These are phyloP conservation scores for Camillea tinctor DNA, from an alignment of 2,329 filamentous ascomycete species.

Conservation along the genomic window DNA sequence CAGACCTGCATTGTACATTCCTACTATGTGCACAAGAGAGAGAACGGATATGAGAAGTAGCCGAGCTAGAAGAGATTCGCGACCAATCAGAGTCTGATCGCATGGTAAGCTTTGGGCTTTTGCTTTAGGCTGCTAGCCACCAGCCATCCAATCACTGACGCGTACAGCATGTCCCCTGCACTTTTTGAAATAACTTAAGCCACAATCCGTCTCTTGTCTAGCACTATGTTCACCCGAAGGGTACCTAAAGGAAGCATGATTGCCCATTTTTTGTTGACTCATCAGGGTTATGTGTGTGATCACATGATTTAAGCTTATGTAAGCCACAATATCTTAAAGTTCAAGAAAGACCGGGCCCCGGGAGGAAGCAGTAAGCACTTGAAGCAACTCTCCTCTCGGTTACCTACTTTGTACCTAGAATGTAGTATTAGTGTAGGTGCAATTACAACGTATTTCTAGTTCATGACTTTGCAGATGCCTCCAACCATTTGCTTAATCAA, in stretches of 20 bases:
- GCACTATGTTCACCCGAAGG: slow-evolving; percentile 8
- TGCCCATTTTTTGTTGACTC: slow-evolving; percentile 23
- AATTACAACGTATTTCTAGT: neutral
- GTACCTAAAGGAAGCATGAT: neutral
- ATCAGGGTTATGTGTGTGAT: slow-evolving; percentile 13
- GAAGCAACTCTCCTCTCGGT: too few relatives aligned
- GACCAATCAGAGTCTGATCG: slow-evolving; percentile 32
- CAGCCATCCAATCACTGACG: slow-evolving; percentile 5
- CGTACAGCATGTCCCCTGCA: slow-evolving; percentile 12
- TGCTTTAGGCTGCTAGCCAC: slow-evolving; percentile 16
- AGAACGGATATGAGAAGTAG: slow-evolving; percentile 16
- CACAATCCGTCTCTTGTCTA: slow-evolving; percentile 16
- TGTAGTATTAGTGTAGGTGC: too few relatives aligned
- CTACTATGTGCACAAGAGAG: neutral
- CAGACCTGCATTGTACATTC: too few relatives aligned
- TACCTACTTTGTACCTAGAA: too few relatives aligned
- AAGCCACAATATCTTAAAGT: neutral
- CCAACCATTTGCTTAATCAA: neutral
- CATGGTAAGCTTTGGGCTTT: slow-evolving; percentile 25
- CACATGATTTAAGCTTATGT: slow-evolving; percentile 14
- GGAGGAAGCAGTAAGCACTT: neutral
- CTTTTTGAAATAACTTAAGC: slow-evolving; percentile 29
- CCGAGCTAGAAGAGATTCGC: slow-evolving; percentile 20
- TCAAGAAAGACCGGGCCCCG: too few relatives aligned
- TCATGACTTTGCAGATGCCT: neutral